phyloP scores from a whole-genome alignment of 148 eudicot species.

The Diospyros lotus region DNA sequence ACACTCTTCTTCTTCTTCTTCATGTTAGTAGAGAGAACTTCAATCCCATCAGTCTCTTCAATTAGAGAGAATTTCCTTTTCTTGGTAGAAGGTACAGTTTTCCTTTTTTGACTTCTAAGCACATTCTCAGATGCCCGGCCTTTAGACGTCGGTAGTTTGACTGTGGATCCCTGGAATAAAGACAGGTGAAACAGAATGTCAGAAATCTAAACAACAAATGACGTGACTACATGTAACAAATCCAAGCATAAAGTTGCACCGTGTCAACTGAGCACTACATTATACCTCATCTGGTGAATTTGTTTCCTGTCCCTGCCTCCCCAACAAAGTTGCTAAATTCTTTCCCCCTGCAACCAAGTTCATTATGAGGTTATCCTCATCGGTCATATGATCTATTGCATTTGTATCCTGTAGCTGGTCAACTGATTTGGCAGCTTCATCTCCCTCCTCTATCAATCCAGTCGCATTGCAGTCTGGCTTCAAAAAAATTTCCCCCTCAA shows the following conservation, averaged over 20 bases:
- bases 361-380: constrained; percentile 61
- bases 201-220: constrained; percentile 1
- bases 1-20: constrained; percentile 18
- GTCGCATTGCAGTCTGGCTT: constrained; percentile 14
- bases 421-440: constrained; percentile 11
- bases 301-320: constrained; percentile 30
- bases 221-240: background rate
- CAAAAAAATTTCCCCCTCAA: constrained; percentile 30
- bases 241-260: background rate
- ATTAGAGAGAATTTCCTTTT: constrained; percentile 45
- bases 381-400: constrained; percentile 30
- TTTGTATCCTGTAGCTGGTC: constrained; percentile 24
- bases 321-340: constrained; percentile 14
- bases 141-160: constrained; percentile 18
- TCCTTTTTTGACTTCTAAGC: constrained; percentile 21
- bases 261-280: background rate
- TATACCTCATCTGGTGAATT: constrained; percentile 36
- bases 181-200: constrained; percentile 2
- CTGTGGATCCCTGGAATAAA: constrained; percentile 26
- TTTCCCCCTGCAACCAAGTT: constrained; percentile 44
- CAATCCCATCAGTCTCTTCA: constrained; percentile 20
- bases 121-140: constrained; percentile 18
- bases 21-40: constrained; percentile 11
- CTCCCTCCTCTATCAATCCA: constrained; percentile 16
- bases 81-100: constrained; percentile 25